A percentile compares a stretch with the other conserved stretches of the same genome.
Conservation (phyloP, 345 rosid species). For the Stellera chamaejasme region DNA sequence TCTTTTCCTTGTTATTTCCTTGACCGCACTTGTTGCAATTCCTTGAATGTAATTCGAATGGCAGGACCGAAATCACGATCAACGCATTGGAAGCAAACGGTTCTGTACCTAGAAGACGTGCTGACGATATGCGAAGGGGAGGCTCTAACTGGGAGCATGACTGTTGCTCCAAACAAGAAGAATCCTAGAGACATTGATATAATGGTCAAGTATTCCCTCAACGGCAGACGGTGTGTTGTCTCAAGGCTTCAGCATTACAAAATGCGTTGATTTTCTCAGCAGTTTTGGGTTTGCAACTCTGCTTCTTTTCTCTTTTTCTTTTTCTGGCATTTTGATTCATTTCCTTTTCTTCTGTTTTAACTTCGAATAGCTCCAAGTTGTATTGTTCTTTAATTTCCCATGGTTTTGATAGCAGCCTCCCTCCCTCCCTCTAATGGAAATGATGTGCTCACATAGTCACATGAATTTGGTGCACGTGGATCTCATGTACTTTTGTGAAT, state of each 20-base stretch:
- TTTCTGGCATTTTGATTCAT: not conserved
- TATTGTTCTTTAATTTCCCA: no score
- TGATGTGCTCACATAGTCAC: no score
- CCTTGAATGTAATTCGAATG: slow-evolving; percentile 4
- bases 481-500: no score
- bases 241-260: slow-evolving; percentile 64
- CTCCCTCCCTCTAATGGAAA: no score
- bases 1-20: not conserved
- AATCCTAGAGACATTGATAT: slow-evolving; percentile 92
- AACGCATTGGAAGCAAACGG: slow-evolving; percentile 98
- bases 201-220: slow-evolving; percentile 59
- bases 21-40: not conserved
- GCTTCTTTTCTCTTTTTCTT: not conserved
- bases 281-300: not conserved
- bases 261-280: slow-evolving; percentile 46
- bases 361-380: no score
- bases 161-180: slow-evolving; percentile 80
- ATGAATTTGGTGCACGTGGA: no score
- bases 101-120: slow-evolving; percentile 86
- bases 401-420: no score
- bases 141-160: slow-evolving; percentile 74
- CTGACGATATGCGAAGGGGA: slow-evolving; percentile 92
- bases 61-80: slow-evolving; percentile 71
- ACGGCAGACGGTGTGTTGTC: slow-evolving; percentile 50
- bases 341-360: no score